Base-by-base conservation (phyloP, 768 basidiomycete species). In the Calocybe gangraenosa region DNA sequence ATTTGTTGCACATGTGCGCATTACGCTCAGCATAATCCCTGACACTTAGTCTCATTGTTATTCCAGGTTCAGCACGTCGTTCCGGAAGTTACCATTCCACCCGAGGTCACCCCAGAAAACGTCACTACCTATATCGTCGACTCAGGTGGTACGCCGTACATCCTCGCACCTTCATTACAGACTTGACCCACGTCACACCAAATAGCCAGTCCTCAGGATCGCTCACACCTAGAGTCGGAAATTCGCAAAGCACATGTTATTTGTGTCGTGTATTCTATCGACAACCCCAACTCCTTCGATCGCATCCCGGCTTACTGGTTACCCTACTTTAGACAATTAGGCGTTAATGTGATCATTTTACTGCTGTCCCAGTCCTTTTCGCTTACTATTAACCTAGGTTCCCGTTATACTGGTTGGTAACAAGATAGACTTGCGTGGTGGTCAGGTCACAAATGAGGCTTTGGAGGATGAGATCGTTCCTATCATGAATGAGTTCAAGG, bases 401-500 rank as follows among this genome's bases (percentile, higher is more conserved):
- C 95, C 95, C 5, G 93, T 97, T 32, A 95, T 99, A 51, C 75
- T 99, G 23, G 91, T 97, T 19, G 95, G 95, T 42, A 99, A 99
- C 71, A 99, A 98, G 71, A 99, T 98, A 37, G 95, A 99, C 65
- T 66, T 97, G 38, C 76, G 95, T 14, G 92, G 91, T 3, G 94
- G 93, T 1, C 82, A 89, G 58, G 91, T 97, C 32, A 92, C 94
- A 20, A 95, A 96, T 57, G 84, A 95, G 60, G 91, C 87, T 2
- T 67, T 99, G 49, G 92, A 95, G 64, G 92, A 87, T 50, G 95
- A 98, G 65, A 94, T 98, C 52, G 65, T 88, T 45, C 95, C 95
- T 22, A 92, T 99, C 44, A 99, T 98, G 95, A 84, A 87, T 54
- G 95, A 98, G 65, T 99, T 95, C 82, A 99, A 99, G 80, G 93